Evolutionary conservation across 2,329 filamentous ascomycete species (phyloP).

Genomic region (Macrophomina phaseolina): DNA sequence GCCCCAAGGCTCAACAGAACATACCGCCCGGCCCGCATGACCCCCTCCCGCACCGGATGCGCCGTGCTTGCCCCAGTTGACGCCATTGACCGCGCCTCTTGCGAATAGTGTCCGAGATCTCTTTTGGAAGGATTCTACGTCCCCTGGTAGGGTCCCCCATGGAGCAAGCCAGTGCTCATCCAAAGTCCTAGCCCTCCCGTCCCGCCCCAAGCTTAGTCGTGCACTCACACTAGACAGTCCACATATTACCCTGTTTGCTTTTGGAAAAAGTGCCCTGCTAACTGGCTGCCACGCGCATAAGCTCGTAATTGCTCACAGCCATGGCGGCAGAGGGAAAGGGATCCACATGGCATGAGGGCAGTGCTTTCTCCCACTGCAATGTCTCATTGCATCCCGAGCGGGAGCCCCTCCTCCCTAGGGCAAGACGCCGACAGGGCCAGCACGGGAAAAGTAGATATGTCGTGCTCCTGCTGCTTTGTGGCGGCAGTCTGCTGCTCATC

Average conservation of each 20-base stretch:
- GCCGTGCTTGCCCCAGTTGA: constrained; percentile 17
- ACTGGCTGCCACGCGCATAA: constrained; percentile 26
- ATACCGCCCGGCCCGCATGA: constrained; percentile 12
- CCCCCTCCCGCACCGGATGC: background rate
- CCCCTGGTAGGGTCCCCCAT: constrained; percentile 16
- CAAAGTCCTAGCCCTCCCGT: constrained; percentile 15
- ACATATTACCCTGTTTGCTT: constrained; percentile 20
- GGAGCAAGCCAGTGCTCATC: background rate
- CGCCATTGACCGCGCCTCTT: constrained; percentile 21
- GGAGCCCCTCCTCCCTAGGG: constrained; percentile 24
- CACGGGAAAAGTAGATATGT: constrained; percentile 24
- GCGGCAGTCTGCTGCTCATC: constrained; percentile 20
- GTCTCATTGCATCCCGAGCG: constrained; percentile 22
- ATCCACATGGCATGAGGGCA: constrained; percentile 25
- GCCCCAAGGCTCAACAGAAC: background rate
- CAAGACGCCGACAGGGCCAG: constrained; percentile 7
- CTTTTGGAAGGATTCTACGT: constrained; percentile 3
- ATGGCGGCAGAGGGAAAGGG: constrained; percentile 23
- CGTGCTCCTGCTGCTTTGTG: constrained; percentile 23
- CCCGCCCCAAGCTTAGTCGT: background rate
- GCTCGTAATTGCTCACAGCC: constrained; percentile 27
- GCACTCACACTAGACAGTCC: background rate
- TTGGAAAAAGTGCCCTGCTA: constrained; percentile 19
- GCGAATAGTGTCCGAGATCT: constrained; percentile 23
- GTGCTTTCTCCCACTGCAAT: constrained; percentile 14